Base-by-base conservation (phyloP, 495 filamentous ascomycete genomes). In the Hyphodiscus hymeniophilus region DNA sequence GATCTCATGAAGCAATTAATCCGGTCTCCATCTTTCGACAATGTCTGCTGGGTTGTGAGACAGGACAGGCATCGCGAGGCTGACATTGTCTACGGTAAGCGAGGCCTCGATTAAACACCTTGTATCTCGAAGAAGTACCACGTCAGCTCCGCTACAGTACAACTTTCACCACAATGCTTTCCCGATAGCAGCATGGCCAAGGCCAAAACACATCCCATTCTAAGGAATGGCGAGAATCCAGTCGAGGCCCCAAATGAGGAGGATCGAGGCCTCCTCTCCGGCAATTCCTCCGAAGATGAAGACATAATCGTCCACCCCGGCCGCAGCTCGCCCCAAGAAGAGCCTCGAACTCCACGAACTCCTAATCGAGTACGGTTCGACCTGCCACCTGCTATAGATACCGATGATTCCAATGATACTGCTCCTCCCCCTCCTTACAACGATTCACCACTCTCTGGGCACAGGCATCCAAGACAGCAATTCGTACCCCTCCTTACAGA, bases 311-410 rank as follows among this genome's bases (percentile, higher is more conserved):
- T 67, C 21, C 61, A 63, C 40, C 54, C 58, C n/a, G 54, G 62
- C 58, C 21, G 41, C 17, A 36, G 28, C 22, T 42, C 48, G 15
- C 42, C 47, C 13, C 8, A 24, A 12, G 16, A 33, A 23, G 57
- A 55, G 12, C 76, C 72, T 32, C 71, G 77, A 23, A 79, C 80
- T 10, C 87, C 89, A 18, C 75, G 90, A 38, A 96, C 88, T 0
- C 76, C 80, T 8, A 87, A 90, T 60, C 76, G 89, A 30, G 92
- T 98, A 28, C 82, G 87, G 45, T 98, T 98, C 66, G 82, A 95
- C 41, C 70, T 94, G n/a, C 63, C 66, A 56, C 62, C 66, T 38
- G 66, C 65, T 40, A 64, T 69, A 43, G 66, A 71, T 47, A 59
- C 55, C 34, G 51, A 60, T n/a, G 45, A 50, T 34, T 59, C 63